Evolutionary conservation across 2,329 filamentous ascomycete species (phyloP).

Genomic region (Penicillium expansum): DNA sequence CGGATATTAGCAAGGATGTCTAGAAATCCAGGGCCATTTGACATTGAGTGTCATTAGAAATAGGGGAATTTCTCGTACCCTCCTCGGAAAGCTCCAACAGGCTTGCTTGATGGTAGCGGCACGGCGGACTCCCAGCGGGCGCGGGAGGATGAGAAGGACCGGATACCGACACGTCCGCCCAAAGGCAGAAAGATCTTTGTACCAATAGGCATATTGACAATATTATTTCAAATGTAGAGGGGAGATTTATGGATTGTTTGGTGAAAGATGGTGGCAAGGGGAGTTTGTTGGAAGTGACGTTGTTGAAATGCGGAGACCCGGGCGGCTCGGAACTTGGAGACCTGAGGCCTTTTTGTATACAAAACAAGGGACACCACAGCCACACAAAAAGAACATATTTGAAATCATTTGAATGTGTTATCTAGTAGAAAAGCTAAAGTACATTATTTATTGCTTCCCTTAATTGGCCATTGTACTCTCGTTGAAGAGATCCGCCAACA

Average conservation of each 20-base stretch:
- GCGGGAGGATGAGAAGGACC: conserved; percentile 40
- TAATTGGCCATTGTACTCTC: conserved; percentile 59
- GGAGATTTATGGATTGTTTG: conserved; percentile 2
- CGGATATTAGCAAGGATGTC: conserved; percentile 8
- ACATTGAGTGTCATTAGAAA: not conserved
- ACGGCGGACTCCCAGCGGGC: conserved; percentile 38
- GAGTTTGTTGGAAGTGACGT: conserved; percentile 20
- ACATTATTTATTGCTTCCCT: conserved; percentile 11
- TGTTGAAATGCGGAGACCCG: conserved; percentile 18
- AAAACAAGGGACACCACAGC: not conserved
- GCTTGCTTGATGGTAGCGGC: conserved; percentile 58
- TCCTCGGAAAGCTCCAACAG: conserved; percentile 68
- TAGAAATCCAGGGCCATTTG: not conserved
- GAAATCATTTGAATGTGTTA: conserved; percentile 5
- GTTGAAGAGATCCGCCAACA: conserved; percentile 76
- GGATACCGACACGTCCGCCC: conserved; percentile 24
- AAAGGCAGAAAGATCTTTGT: conserved; percentile 22
- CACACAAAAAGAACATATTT: not conserved
- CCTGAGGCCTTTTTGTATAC: conserved; percentile 1
- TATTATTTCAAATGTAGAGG: not conserved
- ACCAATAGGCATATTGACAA: conserved; percentile 15
- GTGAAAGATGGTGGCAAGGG: conserved; percentile 14
- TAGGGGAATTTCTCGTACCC: conserved; percentile 52
- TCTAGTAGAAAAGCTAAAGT: conserved; percentile 8
- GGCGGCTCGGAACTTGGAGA: conserved; percentile 17